These are phyloP conservation scores for Wickerhamomyces alni DNA, from an alignment of 805 yeast species.

Conservation along the genomic window DNA sequence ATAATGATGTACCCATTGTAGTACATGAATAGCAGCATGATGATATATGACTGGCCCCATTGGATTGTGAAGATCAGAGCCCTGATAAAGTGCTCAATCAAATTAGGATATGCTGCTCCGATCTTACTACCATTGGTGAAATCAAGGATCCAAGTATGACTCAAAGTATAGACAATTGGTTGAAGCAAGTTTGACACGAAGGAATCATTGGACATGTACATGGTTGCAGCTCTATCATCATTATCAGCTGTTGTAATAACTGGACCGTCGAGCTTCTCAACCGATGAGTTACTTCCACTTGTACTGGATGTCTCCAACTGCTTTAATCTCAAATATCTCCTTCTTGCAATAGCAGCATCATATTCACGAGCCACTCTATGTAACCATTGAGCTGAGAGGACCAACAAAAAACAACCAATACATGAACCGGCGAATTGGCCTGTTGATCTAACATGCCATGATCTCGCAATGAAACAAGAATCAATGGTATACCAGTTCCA, in stretches of 20 bases:
- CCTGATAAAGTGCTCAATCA: slow-evolving; percentile 47
- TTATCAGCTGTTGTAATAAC: slow-evolving; percentile 1
- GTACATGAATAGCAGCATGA: slow-evolving; percentile 72
- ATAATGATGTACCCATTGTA: slow-evolving; percentile 65
- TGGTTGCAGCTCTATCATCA: slow-evolving; percentile 4
- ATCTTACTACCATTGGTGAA: slow-evolving; percentile 10
- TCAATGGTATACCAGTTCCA: slow-evolving; percentile 75
- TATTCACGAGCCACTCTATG: slow-evolving; percentile 50
- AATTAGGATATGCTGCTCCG: slow-evolving; percentile 30
- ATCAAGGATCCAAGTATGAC: slow-evolving; percentile 24
- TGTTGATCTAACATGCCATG: slow-evolving; percentile 56
- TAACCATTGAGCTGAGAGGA: slow-evolving; percentile 50
- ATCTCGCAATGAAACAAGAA: slow-evolving; percentile 53
- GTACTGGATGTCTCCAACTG: slow-evolving; percentile 1
- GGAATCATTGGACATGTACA: slow-evolving; percentile 13
- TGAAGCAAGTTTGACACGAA: slow-evolving; percentile 9
- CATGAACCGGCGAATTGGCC: slow-evolving; percentile 73
- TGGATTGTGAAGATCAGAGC: slow-evolving; percentile 46
- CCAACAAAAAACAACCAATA: slow-evolving; percentile 58
- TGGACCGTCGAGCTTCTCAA: slow-evolving; percentile 3
- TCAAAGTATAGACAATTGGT: slow-evolving; percentile 21
- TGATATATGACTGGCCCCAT: slow-evolving; percentile 58
- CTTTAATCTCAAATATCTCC: slow-evolving; percentile 13
- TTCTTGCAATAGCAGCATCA: slow-evolving; percentile 33
- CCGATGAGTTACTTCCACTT: background rate